Base-by-base conservation (phyloP, 352 stramenopile species). In the Sclerospora graminicola region DNA sequence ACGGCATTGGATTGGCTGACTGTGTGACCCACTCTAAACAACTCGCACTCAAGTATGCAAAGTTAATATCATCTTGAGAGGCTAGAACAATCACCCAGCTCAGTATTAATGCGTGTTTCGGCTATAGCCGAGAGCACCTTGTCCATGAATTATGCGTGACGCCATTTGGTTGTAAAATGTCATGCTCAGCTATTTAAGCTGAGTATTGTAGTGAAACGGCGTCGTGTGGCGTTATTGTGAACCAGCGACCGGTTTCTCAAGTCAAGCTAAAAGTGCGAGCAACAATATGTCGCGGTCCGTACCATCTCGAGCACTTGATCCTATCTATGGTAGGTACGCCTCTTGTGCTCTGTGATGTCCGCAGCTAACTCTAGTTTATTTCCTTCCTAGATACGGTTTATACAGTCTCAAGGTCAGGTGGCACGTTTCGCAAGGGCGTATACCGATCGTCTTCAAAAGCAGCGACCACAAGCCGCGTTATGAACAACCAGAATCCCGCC, bases 1-100 rank as follows among this genome's bases (percentile, higher is more conserved):
- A 92, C 44, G 83, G 83, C 39, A 72, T 95, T 18, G 83, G 83
- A 0, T 61, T 93, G n/a, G 77, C 83, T 1, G 82, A 94, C 38
- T 78, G 64, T 36, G 79, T 95, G 36, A 82, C 73, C 8, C 69
- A 74, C n/a, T 86, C 76, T n/a, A 93, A 86, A 57, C 55, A 72
- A 10, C 71, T 89, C 14, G 76, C 78, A 8, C 59, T 89, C 15
- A 61, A 79, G n/a, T 85, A 83, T 41, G 68, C 72, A 24, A 62
- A 78, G 45, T 62, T 28, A 14, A 29, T 64, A 28, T 63, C 44
- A n/a, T 54, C 45, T 35, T 61, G 23, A 51, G 29, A 41, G 31
- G 11, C n/a, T 46, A 61, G 41, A 45, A 21, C 31, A 39, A 26
- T 26, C 21, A 26, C 6, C 21, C 21, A 26, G 21, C 3, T 26